Evolutionary conservation across 257 asterid genomes (phyloP), one percentile per base, ranked within the genome.

Genomic region (Petunia axillaris): DNA sequence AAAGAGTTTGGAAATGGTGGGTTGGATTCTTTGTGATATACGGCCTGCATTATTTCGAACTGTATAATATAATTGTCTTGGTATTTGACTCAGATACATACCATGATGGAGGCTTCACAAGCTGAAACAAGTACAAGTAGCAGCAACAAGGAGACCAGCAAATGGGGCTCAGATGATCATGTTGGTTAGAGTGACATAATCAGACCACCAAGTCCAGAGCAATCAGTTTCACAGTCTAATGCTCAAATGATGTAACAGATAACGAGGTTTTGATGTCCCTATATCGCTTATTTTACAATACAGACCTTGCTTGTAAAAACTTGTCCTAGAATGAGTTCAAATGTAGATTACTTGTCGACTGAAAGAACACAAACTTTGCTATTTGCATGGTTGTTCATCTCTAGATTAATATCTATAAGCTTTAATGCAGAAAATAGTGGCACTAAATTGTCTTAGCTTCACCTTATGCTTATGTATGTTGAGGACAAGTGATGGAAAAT

Each of bases 1-100:
- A 76, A 91, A 89, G 88, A 95, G 97, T 77, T 83, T 88, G 81
- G 97, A 96, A 78, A 90, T 81, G 87, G 99, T 96, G 81, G 88
- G 89, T 84, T 79, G 8, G 75, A 64, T 62, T 58, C 71, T n/a
- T 50, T 14, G 77, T 64, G 39, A 53, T 60, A 35, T 52, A 73
- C 35, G 4, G 35, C 6, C 48, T 78, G 10, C 37, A 73, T 63
- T 58, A 35, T 41, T 76, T 80, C 67, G 52, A 40, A 58, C 38
- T 63, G 70, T 74, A 37, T 40, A 48, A 71, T 67, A 11, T 66
- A 41, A 16, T 71, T 41, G 62, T 77, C 81, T 38, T 82, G 70
- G 73, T 54, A 16, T 78, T 52, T 86, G 62, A 8, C 81, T 75
- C 89, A 95, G 99, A 81, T 90, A 82, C 93, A 84, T 50, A 53